Evolutionary conservation across 2,329 filamentous ascomycete species (phyloP).

Genomic region (Claviceps paspali): DNA sequence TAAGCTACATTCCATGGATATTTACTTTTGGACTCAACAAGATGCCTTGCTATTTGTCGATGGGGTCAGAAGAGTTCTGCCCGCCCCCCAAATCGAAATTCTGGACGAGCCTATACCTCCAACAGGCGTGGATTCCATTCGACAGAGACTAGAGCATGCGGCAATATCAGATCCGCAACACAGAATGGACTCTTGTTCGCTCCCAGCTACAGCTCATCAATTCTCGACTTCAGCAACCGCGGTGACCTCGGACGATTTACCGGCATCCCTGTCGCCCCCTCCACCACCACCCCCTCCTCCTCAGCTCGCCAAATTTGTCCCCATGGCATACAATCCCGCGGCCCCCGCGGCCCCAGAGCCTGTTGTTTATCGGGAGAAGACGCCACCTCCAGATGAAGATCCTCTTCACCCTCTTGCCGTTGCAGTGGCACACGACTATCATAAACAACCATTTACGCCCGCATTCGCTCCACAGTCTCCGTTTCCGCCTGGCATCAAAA

Average conservation of each 20-base stretch:
- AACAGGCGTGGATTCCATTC: conserved; percentile 48
- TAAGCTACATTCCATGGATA: conserved; percentile 57
- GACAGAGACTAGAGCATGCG: conserved; percentile 57
- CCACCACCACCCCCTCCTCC: conserved; percentile 13
- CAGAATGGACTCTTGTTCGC: conserved; percentile 11
- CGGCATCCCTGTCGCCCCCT: conserved; percentile 9
- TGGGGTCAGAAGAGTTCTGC: conserved; percentile 49
- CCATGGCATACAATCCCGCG: conserved; percentile 66
- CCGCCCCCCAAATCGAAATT: conserved; percentile 44
- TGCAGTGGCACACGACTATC: conserved; percentile 41
- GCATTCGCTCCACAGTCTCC: conserved; percentile 33
- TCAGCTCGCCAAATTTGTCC: conserved; percentile 33
- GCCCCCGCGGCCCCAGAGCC: conserved; percentile 60
- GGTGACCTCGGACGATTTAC: conserved; percentile 7
- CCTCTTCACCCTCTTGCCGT: conserved; percentile 42
- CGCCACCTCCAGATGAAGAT: conserved; percentile 56
- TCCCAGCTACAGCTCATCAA: conserved; percentile 7
- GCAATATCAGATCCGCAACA: conserved; percentile 48
- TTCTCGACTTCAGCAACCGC: conserved; percentile 6
- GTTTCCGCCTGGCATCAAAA: conserved; percentile 24
- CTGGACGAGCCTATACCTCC: conserved; percentile 45
- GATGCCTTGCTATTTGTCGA: conserved; percentile 59
- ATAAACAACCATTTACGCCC: conserved; percentile 35
- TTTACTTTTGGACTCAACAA: conserved; percentile 66
- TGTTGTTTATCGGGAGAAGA: conserved; percentile 62